A percentile compares a stretch with the other conserved stretches of the same genome.
Evolutionary conservation across 257 asterid species (phyloP).

Genomic region (Solanum pennellii): DNA sequence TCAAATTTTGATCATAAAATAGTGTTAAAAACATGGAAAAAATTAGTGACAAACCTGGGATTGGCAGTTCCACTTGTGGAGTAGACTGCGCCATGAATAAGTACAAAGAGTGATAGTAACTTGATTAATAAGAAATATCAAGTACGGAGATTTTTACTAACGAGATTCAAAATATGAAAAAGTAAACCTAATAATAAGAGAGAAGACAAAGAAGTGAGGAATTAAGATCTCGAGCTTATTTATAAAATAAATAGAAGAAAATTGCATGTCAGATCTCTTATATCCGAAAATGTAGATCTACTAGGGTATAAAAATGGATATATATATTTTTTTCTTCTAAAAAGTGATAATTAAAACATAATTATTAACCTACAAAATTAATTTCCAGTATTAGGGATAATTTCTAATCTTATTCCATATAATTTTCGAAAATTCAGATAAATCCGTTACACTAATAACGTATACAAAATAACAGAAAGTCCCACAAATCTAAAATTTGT

Average conservation of each 20-base stretch:
- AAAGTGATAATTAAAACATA: neutral
- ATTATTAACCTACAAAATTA: neutral
- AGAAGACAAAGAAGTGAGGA: neutral
- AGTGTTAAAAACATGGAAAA: neutral
- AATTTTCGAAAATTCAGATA: neutral
- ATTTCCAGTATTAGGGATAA: neutral
- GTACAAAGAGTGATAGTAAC: neutral
- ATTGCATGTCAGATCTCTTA: neutral
- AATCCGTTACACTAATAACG: neutral
- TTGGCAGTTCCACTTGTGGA: slow-evolving; percentile 17
- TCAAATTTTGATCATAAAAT: neutral
- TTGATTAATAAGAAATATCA: neutral
- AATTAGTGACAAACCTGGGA: slow-evolving; percentile 5
- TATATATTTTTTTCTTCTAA: no score
- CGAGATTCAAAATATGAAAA: neutral
- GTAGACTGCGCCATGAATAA: slow-evolving; percentile 2
- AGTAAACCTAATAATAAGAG: neutral
- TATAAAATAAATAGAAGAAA: neutral
- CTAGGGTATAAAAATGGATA: neutral
- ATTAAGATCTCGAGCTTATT: neutral
- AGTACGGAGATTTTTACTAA: neutral
- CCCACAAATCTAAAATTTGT: neutral
- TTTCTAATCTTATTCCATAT: neutral
- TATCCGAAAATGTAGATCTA: neutral
- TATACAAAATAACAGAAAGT: neutral